These are phyloP conservation scores for Pythium oligandrum DNA, from an alignment of 352 stramenopile genomes.

Conservation along the genomic window DNA sequence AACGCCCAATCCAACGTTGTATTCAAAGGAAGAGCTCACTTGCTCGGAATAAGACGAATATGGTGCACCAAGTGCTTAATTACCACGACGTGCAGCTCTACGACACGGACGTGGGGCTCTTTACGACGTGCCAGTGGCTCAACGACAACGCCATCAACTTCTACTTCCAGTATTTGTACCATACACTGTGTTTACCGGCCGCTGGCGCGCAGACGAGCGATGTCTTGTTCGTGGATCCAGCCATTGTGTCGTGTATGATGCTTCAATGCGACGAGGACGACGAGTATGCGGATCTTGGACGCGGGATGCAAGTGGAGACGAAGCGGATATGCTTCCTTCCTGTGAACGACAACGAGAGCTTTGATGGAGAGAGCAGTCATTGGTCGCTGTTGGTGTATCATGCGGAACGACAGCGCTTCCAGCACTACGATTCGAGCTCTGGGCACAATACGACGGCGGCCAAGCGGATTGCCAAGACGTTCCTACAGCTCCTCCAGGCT, in stretches of 20 bases:
- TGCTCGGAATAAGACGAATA: conserved; percentile 4
- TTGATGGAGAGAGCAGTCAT: conserved; percentile 55
- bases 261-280: conserved; percentile 81
- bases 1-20: neutral
- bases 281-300: conserved; percentile 59
- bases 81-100: conserved; percentile 85
- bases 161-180: conserved; percentile 68
- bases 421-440: conserved; percentile 74
- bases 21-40: neutral
- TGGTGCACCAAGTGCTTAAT: conserved; percentile 54
- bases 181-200: conserved; percentile 24
- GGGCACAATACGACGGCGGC: conserved; percentile 51
- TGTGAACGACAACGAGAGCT: conserved; percentile 61
- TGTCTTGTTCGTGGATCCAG: conserved; percentile 69
- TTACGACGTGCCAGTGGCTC: conserved; percentile 54
- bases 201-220: conserved; percentile 6
- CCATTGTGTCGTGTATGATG: conserved; percentile 75
- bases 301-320: conserved; percentile 27
- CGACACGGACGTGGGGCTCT: conserved; percentile 71
- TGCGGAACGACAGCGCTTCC: conserved; percentile 21
- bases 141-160: conserved; percentile 86
- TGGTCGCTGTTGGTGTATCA: conserved; percentile 72
- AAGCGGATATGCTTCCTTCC: conserved; percentile 56
- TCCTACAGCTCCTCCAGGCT: conserved; percentile 34
- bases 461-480: conserved; percentile 28